phyloP scores from a whole-genome alignment of 768 basidiomycete species.

The Mycena belliarum region DNA sequence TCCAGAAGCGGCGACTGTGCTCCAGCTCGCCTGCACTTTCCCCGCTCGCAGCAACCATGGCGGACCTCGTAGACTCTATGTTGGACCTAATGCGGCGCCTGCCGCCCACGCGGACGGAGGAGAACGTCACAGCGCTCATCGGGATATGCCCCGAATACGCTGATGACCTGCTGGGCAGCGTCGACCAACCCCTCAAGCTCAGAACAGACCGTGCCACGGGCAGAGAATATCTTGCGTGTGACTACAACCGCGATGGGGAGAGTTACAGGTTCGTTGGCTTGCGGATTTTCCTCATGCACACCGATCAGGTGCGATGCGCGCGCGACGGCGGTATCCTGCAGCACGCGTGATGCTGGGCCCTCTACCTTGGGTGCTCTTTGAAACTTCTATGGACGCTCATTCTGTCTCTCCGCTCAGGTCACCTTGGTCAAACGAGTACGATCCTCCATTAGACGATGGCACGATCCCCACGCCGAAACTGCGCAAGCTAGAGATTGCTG shows the following conservation, averaged over 20 bases:
- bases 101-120: slow-evolving; percentile 87
- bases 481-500: slow-evolving; percentile 87
- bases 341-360: not conserved
- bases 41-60: slow-evolving; percentile 42
- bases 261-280: slow-evolving; percentile 71
- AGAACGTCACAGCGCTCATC: slow-evolving; percentile 83
- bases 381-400: not conserved
- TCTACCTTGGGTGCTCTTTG: not conserved
- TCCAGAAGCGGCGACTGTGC: not conserved
- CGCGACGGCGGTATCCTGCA: not conserved
- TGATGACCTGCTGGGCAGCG: slow-evolving; percentile 91
- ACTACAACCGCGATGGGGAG: slow-evolving; percentile 92
- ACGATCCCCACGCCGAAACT: slow-evolving; percentile 83
- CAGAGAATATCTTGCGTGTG: slow-evolving; percentile 89
- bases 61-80: slow-evolving; percentile 86
- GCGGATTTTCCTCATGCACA: no score
- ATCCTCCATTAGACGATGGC: slow-evolving; percentile 86
- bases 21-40: not conserved
- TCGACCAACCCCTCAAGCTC: slow-evolving; percentile 91
- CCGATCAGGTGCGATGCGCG: not conserved
- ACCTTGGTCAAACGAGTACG: slow-evolving; percentile 98
- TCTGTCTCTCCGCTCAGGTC: slow-evolving; percentile 57
- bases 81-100: slow-evolving; percentile 94
- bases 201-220: slow-evolving; percentile 79
- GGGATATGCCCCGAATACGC: slow-evolving; percentile 88